phyloP scores from a whole-genome alignment of 139 green algal genomes.

The Gonium pectorale region DNA sequence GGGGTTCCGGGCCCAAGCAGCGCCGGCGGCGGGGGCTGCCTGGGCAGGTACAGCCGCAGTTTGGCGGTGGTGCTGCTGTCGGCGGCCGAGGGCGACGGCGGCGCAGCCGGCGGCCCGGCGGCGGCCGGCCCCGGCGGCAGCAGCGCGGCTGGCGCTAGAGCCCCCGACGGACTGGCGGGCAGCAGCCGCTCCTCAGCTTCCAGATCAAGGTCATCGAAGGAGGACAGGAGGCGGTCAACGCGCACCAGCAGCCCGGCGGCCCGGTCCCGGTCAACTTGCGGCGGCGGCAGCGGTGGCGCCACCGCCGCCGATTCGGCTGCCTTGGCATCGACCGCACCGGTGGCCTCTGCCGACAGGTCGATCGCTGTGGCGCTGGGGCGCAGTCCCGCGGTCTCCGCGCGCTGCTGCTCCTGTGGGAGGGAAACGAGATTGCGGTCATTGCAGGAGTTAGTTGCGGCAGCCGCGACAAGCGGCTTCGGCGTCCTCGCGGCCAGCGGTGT shows the following conservation, averaged over 20 bases:
- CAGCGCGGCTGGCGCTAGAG: not conserved
- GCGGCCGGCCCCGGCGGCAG: not conserved
- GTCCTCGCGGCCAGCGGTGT: too few species aligned
- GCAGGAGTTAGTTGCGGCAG: too few species aligned
- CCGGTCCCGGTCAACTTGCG: not conserved
- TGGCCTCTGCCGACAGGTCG: not conserved
- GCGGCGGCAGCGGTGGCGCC: not conserved
- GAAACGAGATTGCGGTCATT: too few species aligned
- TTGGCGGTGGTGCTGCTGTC: conserved; percentile 8
- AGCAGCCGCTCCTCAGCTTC: not conserved
- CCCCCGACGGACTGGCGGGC: too few species aligned
- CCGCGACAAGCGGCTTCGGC: too few species aligned
- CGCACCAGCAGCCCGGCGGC: not conserved
- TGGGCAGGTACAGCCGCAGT: not conserved
- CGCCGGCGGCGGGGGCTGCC: too few species aligned
- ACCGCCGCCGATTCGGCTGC: not conserved
- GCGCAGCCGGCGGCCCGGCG: not conserved
- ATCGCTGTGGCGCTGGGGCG: not conserved
- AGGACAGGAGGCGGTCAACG: not conserved
- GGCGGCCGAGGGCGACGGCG: not conserved
- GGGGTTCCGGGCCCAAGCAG: too few species aligned
- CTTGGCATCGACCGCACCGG: not conserved
- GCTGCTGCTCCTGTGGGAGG: conserved; percentile 14
- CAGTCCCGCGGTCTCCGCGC: not conserved
- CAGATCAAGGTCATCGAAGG: not conserved